Base-by-base conservation (phyloP, 352 stramenopile genomes). In the Globisporangium paroecandrum region DNA sequence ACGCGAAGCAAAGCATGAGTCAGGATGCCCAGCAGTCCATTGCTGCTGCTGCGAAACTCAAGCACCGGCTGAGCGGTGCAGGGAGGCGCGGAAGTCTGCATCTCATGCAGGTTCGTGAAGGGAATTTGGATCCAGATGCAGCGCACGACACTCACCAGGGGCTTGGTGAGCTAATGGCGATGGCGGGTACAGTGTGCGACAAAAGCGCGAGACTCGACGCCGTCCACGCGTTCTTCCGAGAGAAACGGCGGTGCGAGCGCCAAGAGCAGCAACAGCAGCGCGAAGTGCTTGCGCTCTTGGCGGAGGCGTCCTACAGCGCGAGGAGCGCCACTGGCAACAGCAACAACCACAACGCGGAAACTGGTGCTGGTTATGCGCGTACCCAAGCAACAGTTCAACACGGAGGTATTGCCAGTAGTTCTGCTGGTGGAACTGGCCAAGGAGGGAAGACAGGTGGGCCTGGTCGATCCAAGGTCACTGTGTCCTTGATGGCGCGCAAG, bases 141-240 rank as follows among this genome's bases (percentile, higher is more conserved):
- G 13, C 41, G 47, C 8, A 10, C 20, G 20, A 25, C 3, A 68
- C 12, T 32, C 60, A 53, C 38, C 34, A 25, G 25, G 12, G 29
- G 24, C 36, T 0, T 13, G 57, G 46, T 34, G 54, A 63, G 13
- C 3, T 29, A 4, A 58, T 53, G 64, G 47, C 55, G 70, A n/a
- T 47, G 43, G 8, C 34, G 62, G 51, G 56, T 51, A 22, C 20
- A n/a, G 20, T 0, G 49, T 47, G 2, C 24, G 69, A 64, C 68
- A 66, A 61, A 22, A 54, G 6, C 12, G 72, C 58, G 38, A 72
- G 69, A 60, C 70, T 70, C 36, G 78, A 66, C 32, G 67, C 75
- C 1, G 73, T 83, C 8, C 72, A 79, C 13, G 72, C 72, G 1
- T 83, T 83, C 55, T 89, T 88, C 41, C 66, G 63, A 10, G 76